Evolutionary conservation across 768 basidiomycete genomes (phyloP).

Genomic region (Calocera viscosa): DNA sequence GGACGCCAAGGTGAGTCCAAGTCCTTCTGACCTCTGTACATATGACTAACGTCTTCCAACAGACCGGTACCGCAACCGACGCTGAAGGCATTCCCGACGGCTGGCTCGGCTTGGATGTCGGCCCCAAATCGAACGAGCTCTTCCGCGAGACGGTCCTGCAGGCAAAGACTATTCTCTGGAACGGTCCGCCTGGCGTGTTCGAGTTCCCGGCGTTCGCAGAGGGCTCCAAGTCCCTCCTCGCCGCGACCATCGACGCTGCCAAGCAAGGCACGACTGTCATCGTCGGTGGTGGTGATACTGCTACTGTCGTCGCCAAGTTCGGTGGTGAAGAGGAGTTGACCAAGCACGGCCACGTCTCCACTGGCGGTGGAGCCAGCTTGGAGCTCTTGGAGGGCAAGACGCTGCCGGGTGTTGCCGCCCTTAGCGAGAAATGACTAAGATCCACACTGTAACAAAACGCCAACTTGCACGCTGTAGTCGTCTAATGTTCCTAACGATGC

Average conservation of each 20-base stretch:
- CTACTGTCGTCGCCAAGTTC: slow-evolving; percentile 87
- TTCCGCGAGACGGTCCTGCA: slow-evolving; percentile 70
- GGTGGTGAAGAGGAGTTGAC: slow-evolving; percentile 76
- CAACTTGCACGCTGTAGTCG: slow-evolving; percentile 5
- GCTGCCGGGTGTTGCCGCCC: slow-evolving; percentile 81
- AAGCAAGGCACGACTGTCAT: slow-evolving; percentile 81
- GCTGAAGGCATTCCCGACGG: slow-evolving; percentile 77
- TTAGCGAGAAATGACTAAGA: slow-evolving; percentile 57
- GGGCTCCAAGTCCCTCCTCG: slow-evolving; percentile 73
- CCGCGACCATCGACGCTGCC: slow-evolving; percentile 78
- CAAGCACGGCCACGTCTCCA: slow-evolving; percentile 61
- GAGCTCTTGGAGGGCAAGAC: slow-evolving; percentile 97
- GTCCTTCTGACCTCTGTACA: slow-evolving; percentile 5
- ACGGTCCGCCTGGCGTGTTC: slow-evolving; percentile 93
- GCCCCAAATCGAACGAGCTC: slow-evolving; percentile 66
- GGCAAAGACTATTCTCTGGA: slow-evolving; percentile 95
- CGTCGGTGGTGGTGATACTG: slow-evolving; percentile 90
- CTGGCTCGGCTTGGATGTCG: slow-evolving; percentile 93
- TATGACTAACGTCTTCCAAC: slow-evolving; percentile 8
- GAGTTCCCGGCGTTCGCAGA: slow-evolving; percentile 85
- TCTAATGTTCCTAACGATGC: neutral
- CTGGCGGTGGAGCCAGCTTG: slow-evolving; percentile 85
- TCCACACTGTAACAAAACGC: neutral
- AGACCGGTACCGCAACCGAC: slow-evolving; percentile 70
- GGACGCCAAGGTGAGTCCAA: slow-evolving; percentile 55